Base-by-base conservation (phyloP, 208 protist species). In the Trypanosoma avium region DNA sequence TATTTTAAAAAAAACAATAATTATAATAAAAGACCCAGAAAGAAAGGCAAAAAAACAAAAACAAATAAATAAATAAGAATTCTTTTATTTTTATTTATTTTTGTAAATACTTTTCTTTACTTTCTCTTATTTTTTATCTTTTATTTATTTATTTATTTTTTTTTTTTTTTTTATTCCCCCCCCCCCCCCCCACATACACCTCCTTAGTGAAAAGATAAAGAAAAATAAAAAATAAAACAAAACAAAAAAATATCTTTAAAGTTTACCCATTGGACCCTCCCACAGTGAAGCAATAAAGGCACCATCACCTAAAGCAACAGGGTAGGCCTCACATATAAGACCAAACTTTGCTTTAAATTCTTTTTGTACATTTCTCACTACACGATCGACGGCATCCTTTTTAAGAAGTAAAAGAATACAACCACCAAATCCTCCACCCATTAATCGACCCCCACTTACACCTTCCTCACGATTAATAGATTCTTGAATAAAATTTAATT, bases 371-470 rank as follows among this genome's bases (percentile, higher is more conserved):
- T 72, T 76, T 36, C 38, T 29, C 24, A 83, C 64, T 19, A 83
- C 72, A 56, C 81, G 73, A 17, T 81, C 70, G 60, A 87, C 73
- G 36, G 73, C 76, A 46, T 46, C 73, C 60, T 73, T 75, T 45
- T 73, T 71, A 4, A 84, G 59, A 46, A 84, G 71, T 40, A 81
- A 61, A 26, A 91, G 62, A 19, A 86, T 82, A 70, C 86, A 93
- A n/a, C 86, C 86, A 30, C 89, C 89, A 66, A 95, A 93, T 47
- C 89, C 89, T 27, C 83, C 88, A 66, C 84, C 89, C 71, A 90
- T 93, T 55, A 95, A 67, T 36, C 89, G 76, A 3, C 80, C 76
- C 2, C 90, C 90, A 5, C 84, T 79, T 40, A 84, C 79, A 21
- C 70, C 81, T 55, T 76, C 61, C 43, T 90, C 67, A 64, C 66